Percentiles rank a stretch among this genome's conserved stretches.
phyloP scores from a whole-genome alignment of 225 moss, liverwort and hornwort species.

The Rhytidiadelphus loreus region DNA sequence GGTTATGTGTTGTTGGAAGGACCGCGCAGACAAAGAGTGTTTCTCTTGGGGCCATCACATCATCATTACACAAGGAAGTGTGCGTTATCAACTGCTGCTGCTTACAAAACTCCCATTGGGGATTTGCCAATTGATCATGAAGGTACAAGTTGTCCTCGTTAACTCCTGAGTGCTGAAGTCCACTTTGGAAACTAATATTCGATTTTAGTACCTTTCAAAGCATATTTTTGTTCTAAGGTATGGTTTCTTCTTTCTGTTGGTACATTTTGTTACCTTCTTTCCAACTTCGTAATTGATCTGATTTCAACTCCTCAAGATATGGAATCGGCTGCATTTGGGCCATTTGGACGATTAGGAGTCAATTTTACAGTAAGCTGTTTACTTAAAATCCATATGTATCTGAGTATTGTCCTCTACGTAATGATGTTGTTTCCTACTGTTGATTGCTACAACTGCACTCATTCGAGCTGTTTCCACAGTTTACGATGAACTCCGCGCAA shows the following conservation, averaged over 20 bases:
- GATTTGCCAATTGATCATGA: conserved; percentile 85
- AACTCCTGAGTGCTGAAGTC: neutral
- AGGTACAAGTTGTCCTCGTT: conserved; percentile 20
- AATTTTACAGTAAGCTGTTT: neutral
- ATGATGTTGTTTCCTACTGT: neutral
- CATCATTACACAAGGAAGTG: conserved; percentile 82
- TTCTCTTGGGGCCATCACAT: conserved; percentile 93
- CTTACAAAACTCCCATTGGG: conserved; percentile 83
- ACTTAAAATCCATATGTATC: neutral
- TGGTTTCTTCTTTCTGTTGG: neutral
- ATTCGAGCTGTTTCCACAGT: conserved; percentile 36
- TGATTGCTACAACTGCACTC: neutral
- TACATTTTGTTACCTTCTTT: neutral
- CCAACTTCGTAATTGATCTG: neutral
- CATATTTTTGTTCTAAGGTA: neutral
- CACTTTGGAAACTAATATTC: neutral
- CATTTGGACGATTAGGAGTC: neutral
- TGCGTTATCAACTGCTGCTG: conserved; percentile 64
- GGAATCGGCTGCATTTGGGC: neutral
- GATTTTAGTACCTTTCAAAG: neutral
- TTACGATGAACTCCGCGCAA: conserved; percentile 79
- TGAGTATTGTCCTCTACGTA: neutral
- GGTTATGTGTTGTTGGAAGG: conserved; percentile 7
- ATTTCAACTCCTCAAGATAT: neutral
- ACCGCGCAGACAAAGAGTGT: conserved; percentile 59